phyloP scores from a whole-genome alignment of 1,139 yeast genomes.

The Saccharomyces hybrid region DNA sequence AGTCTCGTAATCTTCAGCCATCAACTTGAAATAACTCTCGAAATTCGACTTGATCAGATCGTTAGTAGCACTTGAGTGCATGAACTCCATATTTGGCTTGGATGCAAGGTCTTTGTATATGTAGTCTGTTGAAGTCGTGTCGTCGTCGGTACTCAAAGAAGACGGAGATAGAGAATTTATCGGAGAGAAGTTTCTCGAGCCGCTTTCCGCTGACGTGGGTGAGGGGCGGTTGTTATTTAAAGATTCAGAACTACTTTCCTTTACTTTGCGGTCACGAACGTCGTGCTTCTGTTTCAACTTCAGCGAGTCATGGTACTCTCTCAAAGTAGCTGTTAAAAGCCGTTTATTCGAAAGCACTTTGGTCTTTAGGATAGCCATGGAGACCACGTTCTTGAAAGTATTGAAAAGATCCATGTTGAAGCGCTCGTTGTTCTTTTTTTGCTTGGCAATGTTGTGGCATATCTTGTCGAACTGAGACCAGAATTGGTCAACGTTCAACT shows the following conservation, averaged over 20 bases:
- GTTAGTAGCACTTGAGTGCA: conserved; percentile 3
- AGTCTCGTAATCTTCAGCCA: conserved; percentile 26
- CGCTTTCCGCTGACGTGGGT: neutral
- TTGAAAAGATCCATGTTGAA: neutral
- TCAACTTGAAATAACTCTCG: conserved; percentile 22
- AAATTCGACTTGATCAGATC: conserved; percentile 20
- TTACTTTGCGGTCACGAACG: neutral
- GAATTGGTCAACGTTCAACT: conserved; percentile 13
- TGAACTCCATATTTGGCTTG: neutral
- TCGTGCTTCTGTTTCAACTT: conserved; percentile 7
- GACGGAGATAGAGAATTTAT: conserved; percentile 5
- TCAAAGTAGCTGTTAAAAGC: conserved; percentile 9
- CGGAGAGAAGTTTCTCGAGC: conserved; percentile 3
- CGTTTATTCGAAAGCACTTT: conserved; percentile 16
- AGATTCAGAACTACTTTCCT: neutral
- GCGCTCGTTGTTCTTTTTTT: conserved; percentile 7
- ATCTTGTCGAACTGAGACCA: conserved; percentile 14
- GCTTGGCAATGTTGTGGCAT: conserved; percentile 3
- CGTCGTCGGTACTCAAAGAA: neutral
- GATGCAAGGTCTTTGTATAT: neutral
- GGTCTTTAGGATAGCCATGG: conserved; percentile 20
- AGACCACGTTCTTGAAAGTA: conserved; percentile 17
- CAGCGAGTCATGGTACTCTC: conserved; percentile 10
- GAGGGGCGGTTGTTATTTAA: neutral
- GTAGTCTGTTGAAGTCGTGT: neutral